A percentile compares a stretch with the other conserved stretches of the same genome.
Evolutionary conservation across 768 basidiomycete species (phyloP).

Genomic region (Lentinula sp.): DNA sequence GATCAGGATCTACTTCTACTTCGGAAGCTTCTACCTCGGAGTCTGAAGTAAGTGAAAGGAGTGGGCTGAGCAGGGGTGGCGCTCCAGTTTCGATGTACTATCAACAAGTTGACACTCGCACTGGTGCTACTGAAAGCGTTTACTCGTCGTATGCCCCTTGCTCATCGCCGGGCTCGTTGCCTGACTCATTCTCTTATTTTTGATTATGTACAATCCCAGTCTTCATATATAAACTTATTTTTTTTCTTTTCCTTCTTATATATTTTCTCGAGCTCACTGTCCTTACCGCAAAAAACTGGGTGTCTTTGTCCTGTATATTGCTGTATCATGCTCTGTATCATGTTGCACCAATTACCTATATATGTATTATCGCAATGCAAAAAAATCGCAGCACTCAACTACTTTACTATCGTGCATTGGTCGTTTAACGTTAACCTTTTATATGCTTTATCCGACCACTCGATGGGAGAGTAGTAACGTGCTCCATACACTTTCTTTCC

Average conservation of each 20-base stretch:
- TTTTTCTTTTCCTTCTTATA: not conserved
- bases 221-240: too few species aligned
- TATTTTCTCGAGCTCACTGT: not conserved
- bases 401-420: too few species aligned
- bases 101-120: not conserved
- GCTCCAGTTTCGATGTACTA: not conserved
- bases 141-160: not conserved
- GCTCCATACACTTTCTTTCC: too few species aligned
- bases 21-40: slow-evolving; percentile 1
- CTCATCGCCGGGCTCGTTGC: not conserved
- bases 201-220: not conserved
- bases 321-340: not conserved
- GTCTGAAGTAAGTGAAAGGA: slow-evolving; percentile 2
- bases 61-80: not conserved
- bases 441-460: too few species aligned
- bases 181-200: not conserved
- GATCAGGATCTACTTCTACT: not conserved
- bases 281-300: not conserved
- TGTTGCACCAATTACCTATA: not conserved
- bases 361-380: not conserved
- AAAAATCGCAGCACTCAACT: not conserved
- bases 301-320: not conserved
- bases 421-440: too few species aligned
- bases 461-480: too few species aligned
- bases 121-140: not conserved